Percentiles rank a stretch among this genome's conserved stretches.
These are phyloP conservation scores for Globisporangium echinulatum DNA, from an alignment of 352 stramenopile species.

Conservation along the genomic window DNA sequence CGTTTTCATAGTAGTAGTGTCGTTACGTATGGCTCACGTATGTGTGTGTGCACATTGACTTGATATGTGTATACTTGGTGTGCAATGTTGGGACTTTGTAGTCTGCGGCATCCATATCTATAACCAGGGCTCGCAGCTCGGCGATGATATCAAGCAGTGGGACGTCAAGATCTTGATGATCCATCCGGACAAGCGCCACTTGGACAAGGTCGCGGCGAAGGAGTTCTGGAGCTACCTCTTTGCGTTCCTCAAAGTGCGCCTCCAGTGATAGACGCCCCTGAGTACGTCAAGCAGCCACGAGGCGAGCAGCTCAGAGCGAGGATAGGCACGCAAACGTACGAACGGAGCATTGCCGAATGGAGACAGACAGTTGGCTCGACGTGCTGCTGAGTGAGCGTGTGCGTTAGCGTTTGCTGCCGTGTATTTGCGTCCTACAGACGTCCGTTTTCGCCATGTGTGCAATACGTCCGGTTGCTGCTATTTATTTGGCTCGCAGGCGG, in stretches of 20 bases:
- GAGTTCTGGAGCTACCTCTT: conserved; percentile 90
- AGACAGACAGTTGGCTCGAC: no score
- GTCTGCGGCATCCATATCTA: conserved; percentile 84
- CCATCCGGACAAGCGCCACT: conserved; percentile 86
- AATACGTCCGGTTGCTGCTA: no score
- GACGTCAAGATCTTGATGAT: conserved; percentile 91
- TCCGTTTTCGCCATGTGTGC: no score
- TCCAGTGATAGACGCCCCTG: conserved; percentile 37
- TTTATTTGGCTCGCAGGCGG: no score
- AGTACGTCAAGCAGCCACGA: no score
- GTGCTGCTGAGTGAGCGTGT: no score
- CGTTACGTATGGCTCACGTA: background rate
- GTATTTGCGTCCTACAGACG: no score
- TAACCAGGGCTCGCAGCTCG: conserved; percentile 72
- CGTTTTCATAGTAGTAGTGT: no score
- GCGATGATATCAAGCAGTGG: conserved; percentile 85
- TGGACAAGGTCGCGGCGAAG: conserved; percentile 86
- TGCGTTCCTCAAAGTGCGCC: conserved; percentile 74
- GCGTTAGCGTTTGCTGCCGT: no score
- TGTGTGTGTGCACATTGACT: background rate
- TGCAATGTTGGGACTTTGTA: conserved; percentile 12
- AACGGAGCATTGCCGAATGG: no score
- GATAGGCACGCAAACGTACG: no score
- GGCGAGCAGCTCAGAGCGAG: no score
- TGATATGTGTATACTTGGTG: background rate